A percentile compares a stretch with the other conserved stretches of the same genome.
These are phyloP conservation scores for Scheffersomyces lignosus DNA, from an alignment of 805 yeast species.

Conservation along the genomic window DNA sequence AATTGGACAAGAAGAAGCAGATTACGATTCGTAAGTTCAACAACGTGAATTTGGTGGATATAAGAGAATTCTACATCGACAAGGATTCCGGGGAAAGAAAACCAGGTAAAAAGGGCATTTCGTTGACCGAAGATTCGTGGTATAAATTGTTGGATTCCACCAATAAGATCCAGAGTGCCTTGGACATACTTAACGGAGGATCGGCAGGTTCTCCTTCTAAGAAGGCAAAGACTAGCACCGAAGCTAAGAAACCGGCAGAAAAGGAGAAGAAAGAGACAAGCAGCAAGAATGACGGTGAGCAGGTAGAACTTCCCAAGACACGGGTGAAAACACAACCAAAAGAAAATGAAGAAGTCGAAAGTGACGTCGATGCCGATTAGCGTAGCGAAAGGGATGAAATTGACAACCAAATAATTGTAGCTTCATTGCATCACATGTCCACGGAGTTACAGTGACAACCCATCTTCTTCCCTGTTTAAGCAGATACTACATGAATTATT, in stretches of 20 bases:
- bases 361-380: constrained; percentile 2
- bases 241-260: neutral
- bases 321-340: too few species aligned
- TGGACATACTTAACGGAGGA: constrained; percentile 32
- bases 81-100: constrained; percentile 57
- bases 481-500: too few species aligned
- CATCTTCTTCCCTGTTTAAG: too few species aligned
- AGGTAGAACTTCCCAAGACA: constrained; percentile 1
- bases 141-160: constrained; percentile 43
- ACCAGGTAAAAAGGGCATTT: constrained; percentile 82
- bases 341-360: constrained; percentile 2
- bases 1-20: constrained; percentile 49
- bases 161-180: constrained; percentile 52
- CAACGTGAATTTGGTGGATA: constrained; percentile 67
- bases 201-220: neutral
- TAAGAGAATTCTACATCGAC: constrained; percentile 72
- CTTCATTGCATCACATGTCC: too few species aligned
- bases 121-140: constrained; percentile 61
- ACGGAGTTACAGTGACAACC: too few species aligned
- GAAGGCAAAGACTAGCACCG: constrained; percentile 5
- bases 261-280: constrained; percentile 5
- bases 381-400: too few species aligned
- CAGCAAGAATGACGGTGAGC: constrained; percentile 2
- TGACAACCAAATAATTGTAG: too few species aligned
- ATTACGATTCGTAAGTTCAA: constrained; percentile 75